Evolutionary conservation across 2,329 filamentous ascomycete species (phyloP), one percentile per base, ranked within the genome.

Genomic region (Spiromastix sp.): DNA sequence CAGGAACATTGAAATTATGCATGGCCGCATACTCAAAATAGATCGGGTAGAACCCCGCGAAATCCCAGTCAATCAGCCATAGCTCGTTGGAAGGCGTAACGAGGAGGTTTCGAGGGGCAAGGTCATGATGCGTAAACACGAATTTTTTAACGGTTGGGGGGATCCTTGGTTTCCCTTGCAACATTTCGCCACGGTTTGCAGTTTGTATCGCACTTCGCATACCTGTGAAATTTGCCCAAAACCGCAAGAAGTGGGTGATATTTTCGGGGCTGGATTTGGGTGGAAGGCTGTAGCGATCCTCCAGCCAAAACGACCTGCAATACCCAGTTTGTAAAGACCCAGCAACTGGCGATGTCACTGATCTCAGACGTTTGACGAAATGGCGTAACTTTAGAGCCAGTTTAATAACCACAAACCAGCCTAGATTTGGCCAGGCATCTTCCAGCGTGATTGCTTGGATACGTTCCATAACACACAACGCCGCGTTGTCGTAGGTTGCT

Each of bases 111-210:
- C 48, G 45, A 8, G 48, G 50, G 31, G 49, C 47, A 37, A 56
- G 49, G 30, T 56, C 49, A 46, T 57, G 50, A 45, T 58, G 47
- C 38, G 51, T 54, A 28, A 57, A 49, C 4, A 52, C 51, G 6
- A 52, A 27, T 48, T 51, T 48, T 11, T 36, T 44, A 25, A 12
- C 31, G 42, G 15, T 50, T 44, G 34, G 33, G 42, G 4, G 32
- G 13, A 36, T 13, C 35, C 18, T 30, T n/a, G 17, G 27, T 7
- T 32, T 19, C 16, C n/a, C n/a, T n/a, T n/a, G 20, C 17, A 5
- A 16, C 28, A 21, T 16, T 24, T 21, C 4, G 24, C 28, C 17
- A 30, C 32, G 18, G 21, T 21, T 34, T 32, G 29, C 20, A 19
- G 32, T 21, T 24, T 30, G 13, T 29, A 20, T 21, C 18, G 31